Percentiles rank a stretch among this genome's conserved stretches.
Evolutionary conservation across 768 basidiomycete genomes (phyloP).

Genomic region (Hydnomerulius pinastri): DNA sequence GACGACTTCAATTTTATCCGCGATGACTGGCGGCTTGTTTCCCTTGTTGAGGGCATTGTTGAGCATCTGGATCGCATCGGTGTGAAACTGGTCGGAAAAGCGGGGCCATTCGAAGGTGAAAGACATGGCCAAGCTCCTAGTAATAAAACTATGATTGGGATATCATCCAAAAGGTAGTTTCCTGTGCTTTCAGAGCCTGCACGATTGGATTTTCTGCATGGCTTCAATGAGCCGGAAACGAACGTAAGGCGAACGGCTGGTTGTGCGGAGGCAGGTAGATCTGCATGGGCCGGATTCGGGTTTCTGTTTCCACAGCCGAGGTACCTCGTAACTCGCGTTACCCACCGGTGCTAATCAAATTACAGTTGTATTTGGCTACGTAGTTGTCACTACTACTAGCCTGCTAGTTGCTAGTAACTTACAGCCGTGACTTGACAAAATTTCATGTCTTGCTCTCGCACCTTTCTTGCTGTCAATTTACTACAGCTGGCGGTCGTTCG

Average conservation of each 20-base stretch:
- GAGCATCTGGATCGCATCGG: conserved; percentile 95
- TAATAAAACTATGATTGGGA: background rate
- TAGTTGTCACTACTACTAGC: background rate
- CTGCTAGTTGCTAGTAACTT: background rate
- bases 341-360: background rate
- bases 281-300: background rate
- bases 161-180: background rate
- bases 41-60: conserved; percentile 97
- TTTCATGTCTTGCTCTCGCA: conserved; percentile 16
- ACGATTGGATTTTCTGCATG: conserved; percentile 16
- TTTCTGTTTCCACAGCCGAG: background rate
- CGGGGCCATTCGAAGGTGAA: conserved; percentile 96
- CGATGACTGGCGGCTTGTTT: conserved; percentile 95
- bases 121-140: conserved; percentile 52
- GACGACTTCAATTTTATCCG: conserved; percentile 95
- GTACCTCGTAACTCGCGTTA: too few relatives aligned
- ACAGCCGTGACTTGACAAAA: conserved; percentile 6
- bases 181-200: conserved; percentile 1
- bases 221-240: conserved; percentile 15
- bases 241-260: conserved; percentile 13
- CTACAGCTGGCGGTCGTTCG: conserved; percentile 10
- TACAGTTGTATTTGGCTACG: background rate
- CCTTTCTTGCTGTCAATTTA: background rate
- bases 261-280: background rate
- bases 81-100: conserved; percentile 95